Evolutionary conservation across 2,329 filamentous ascomycete genomes (phyloP).

Genomic region (Ploettnerulaceae sp.): DNA sequence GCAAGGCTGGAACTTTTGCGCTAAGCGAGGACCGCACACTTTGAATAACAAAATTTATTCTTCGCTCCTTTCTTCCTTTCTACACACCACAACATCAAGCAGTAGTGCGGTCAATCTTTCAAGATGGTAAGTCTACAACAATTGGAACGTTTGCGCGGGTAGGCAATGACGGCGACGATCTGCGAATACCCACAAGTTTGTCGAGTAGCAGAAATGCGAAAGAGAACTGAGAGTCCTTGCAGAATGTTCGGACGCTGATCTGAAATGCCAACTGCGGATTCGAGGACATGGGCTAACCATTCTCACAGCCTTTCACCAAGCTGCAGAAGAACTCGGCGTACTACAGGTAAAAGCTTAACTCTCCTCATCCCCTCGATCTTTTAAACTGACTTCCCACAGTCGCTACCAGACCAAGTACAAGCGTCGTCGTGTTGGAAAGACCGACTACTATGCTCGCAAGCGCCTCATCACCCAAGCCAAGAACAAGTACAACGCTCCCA

Average conservation of each 20-base stretch:
- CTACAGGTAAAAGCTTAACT: conserved; percentile 71
- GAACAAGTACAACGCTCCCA: conserved; percentile 99
- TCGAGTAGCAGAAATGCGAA: conserved; percentile 28
- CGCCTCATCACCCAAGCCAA: conserved; percentile 99
- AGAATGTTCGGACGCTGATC: conserved; percentile 89
- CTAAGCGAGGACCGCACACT: conserved; percentile 17
- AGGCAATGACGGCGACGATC: conserved; percentile 9
- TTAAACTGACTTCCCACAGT: conserved; percentile 44
- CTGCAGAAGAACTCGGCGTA: conserved; percentile 96
- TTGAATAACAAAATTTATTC: conserved; percentile 14
- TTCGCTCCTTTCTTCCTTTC: conserved; percentile 8
- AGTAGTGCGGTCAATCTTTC: conserved; percentile 40
- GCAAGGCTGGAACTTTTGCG: conserved; percentile 13
- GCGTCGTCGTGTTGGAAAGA: conserved; percentile 93
- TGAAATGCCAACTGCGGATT: conserved; percentile 99
- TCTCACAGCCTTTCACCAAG: conserved; percentile 79
- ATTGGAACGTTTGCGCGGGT: conserved; percentile 13
- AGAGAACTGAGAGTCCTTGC: conserved; percentile 55
- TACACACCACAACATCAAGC: conserved; percentile 40
- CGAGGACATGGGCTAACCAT: conserved; percentile 44
- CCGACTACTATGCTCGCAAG: conserved; percentile 99
- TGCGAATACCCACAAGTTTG: conserved; percentile 15
- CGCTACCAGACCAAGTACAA: conserved; percentile 99
- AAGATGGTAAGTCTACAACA: conserved; percentile 62
- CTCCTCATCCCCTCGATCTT: conserved; percentile 20